These are phyloP conservation scores for Eucalyptus polybractea DNA, from an alignment of 345 rosid species.

Conservation along the genomic window DNA sequence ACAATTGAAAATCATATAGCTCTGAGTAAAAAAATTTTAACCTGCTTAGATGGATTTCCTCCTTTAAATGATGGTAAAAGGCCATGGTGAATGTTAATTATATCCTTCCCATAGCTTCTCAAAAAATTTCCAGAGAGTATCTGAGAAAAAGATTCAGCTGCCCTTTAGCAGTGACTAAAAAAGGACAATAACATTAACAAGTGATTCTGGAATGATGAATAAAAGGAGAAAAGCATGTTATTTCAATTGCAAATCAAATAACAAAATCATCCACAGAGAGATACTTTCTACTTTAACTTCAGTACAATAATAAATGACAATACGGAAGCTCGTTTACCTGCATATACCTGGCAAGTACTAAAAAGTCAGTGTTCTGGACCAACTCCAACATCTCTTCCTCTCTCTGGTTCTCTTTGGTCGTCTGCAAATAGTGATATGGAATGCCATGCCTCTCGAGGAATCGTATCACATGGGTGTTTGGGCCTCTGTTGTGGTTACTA, in stretches of 20 bases:
- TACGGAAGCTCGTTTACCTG: constrained; percentile 41
- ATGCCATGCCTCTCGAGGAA: constrained; percentile 81
- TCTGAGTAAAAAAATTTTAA: constrained; percentile 5
- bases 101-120: constrained; percentile 68
- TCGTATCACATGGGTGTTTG: constrained; percentile 71
- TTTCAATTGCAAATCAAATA: neutral
- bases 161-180: neutral
- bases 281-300: neutral
- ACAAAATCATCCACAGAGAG: neutral
- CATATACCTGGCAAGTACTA: constrained; percentile 97
- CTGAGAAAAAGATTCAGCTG: constrained; percentile 19
- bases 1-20: neutral
- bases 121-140: constrained; percentile 61
- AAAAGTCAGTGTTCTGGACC: constrained; percentile 75
- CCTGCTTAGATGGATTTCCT: constrained; percentile 81
- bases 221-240: neutral
- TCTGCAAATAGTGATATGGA: constrained; percentile 66
- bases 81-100: constrained; percentile 97
- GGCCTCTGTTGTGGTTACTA: constrained; percentile 89
- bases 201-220: neutral
- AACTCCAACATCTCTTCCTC: constrained; percentile 72
- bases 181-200: neutral
- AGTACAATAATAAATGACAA: neutral
- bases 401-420: constrained; percentile 42
- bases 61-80: constrained; percentile 97